Base-by-base conservation (phyloP, 352 stramenopile genomes). In the Phytopythium boreale region DNA sequence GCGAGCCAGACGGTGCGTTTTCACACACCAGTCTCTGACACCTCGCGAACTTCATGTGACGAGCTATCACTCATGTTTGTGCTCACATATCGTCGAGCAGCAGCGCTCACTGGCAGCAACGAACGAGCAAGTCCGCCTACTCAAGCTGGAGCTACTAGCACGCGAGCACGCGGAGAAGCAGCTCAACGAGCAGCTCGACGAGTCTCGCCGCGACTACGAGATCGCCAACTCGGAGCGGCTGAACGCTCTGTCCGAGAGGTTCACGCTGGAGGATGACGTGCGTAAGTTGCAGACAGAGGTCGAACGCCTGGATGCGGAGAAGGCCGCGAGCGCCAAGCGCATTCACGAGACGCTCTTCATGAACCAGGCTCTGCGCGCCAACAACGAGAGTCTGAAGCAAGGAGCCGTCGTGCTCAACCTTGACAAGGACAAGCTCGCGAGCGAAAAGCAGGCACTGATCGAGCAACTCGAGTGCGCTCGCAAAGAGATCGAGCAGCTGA, bases 301-400 rank as follows among this genome's bases (percentile, higher is more conserved):
- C 8, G 81, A 90, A 19, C 73, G 74, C 0, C 44, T 89, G 0
- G 77, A 90, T 31, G 52, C 56, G 0, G 84, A 94, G 34, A 90
- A 92, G 36, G 49, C 73, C 0, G 82, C 79, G n/a, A 81, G 77
- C 29, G 77, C 80, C 2, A 87, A 81, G 50, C 71, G 85, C 22
- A 87, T 91, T 74, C 80, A 91, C 46, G 85, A 94, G 39, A 83
- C 79, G 0, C 58, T 90, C 10, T 88, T 90, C 50, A 90, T 90
- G 84, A 90, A 92, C 41, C 78, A 92, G 41, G 80, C 81, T 2
- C 64, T 90, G 19, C 80, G 82, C 14, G 70, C 80, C 2, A 82
- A 72, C 17, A 83, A 85, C 43, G 84, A 92, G n/a, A 71, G 74
- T 11, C 61, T 92, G 3, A 92, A 91, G 62, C 80, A 89, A 56